Evolutionary conservation across 2,329 filamentous ascomycete genomes (phyloP), one percentile per base, ranked within the genome.

Genomic region (Paecilomyces fulvus): DNA sequence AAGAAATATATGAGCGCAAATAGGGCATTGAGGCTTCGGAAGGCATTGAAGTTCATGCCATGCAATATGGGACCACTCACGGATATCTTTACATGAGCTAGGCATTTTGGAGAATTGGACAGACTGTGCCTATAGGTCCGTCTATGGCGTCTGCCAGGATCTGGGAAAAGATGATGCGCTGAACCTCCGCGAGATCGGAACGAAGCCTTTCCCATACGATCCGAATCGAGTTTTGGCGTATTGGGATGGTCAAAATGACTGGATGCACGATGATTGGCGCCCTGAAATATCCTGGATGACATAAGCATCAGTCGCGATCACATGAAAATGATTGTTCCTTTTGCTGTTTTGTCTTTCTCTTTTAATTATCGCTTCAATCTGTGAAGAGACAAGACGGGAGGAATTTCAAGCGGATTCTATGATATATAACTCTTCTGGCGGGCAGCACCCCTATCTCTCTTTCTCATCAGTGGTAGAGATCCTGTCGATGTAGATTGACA

Each of bases 31-130:
- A 43, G 7, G 10, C 5, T 43, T 8, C 37, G n/a, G 14, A 17
- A 9, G 37, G 2, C 37, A 43, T 43, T 10, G n/a, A n/a, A 17
- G 8, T 43, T 43, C 37, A 6, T 17, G 23, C n/a, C 56, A 30
- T 52, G 53, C 49, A 59, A 46, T 17, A 43, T 43, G 49, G 51
- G 56, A 21, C 53, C 53, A 78, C 89, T 64, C 83, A 97, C 92
- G 86, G 71, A 99, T 89, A 75, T 97, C 92, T 84, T 92, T 90
- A 79, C 94, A 99, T 61, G 92, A 96, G 74, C 89, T 91, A 57
- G 92, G 92, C 94, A 97, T 96, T 55, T 73, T 79, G 72, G 30
- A 9, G 17, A 17, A 55, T n/a, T 17, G n/a, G n/a, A 43, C n/a
- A n/a, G 37, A 17, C 37, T 43, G n/a, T 43, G 37, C 37, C 20